These are phyloP conservation scores for Cryomyces minteri DNA, from an alignment of 495 filamentous ascomycete genomes.

Conservation along the genomic window DNA sequence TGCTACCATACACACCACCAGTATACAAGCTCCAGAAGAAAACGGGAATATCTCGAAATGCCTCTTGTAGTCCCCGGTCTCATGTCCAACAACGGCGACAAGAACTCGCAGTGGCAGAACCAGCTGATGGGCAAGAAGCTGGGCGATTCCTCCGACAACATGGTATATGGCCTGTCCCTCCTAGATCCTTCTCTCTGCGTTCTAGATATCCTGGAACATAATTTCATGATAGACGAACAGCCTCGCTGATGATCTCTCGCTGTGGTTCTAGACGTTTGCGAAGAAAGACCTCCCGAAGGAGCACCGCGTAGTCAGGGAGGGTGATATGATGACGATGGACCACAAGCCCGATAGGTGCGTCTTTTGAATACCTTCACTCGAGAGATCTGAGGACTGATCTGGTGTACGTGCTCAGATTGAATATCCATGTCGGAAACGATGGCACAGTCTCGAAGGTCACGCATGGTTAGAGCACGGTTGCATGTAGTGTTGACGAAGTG, in stretches of 20 bases:
- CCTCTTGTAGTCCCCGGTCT: conserved; percentile 14
- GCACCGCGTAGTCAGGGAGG: conserved; percentile 12
- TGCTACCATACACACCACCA: too few species aligned
- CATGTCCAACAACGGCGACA: conserved; percentile 7
- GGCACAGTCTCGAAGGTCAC: conserved; percentile 13
- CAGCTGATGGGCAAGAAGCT: conserved; percentile 14
- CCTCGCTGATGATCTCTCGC: background rate
- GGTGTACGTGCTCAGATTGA: conserved; percentile 4
- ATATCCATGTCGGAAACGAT: conserved; percentile 12
- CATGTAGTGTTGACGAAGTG: background rate
- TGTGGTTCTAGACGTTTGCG: conserved; percentile 11
- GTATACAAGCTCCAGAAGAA: background rate
- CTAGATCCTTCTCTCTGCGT: background rate
- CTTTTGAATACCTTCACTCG: background rate
- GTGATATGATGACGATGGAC: conserved; percentile 15
- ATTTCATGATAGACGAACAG: background rate
- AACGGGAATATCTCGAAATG: conserved; percentile 3
- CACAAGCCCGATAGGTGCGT: conserved; percentile 14
- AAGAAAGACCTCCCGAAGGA: conserved; percentile 14
- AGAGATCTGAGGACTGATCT: background rate
- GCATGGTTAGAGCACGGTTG: conserved; percentile 6
- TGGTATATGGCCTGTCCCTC: conserved; percentile 2
- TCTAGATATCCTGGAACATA: background rate
- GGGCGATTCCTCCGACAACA: conserved; percentile 12
- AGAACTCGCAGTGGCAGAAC: conserved; percentile 10